A percentile compares a stretch with the other conserved stretches of the same genome.
These are phyloP conservation scores for Phialophora verrucosa DNA, from an alignment of 2,329 filamentous ascomycete species.

Conservation along the genomic window DNA sequence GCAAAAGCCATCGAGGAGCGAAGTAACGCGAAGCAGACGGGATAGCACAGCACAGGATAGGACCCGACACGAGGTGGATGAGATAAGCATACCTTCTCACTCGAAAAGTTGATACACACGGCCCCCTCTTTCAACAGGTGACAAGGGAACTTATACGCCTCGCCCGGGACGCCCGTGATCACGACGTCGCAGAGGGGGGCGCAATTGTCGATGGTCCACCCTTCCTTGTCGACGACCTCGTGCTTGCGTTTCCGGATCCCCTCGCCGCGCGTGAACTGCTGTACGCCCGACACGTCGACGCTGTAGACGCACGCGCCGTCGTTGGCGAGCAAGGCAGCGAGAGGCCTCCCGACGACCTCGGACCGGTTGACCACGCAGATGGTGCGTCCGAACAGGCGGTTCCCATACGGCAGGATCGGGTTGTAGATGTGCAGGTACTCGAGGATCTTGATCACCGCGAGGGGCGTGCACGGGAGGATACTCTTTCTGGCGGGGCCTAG, in stretches of 20 bases:
- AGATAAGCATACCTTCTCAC: conserved; percentile 67
- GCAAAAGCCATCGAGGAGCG: neutral
- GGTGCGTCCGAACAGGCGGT: conserved; percentile 89
- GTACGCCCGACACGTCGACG: conserved; percentile 88
- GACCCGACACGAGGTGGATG: neutral
- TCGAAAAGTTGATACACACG: conserved; percentile 99
- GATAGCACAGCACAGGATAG: neutral
- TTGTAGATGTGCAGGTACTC: conserved; percentile 98
- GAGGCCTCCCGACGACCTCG: conserved; percentile 90
- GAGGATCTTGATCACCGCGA: conserved; percentile 95
- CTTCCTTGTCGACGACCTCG: conserved; percentile 82
- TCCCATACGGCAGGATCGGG: conserved; percentile 87
- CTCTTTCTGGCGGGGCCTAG: conserved; percentile 70
- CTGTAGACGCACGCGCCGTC: conserved; percentile 96
- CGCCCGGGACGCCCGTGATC: conserved; percentile 87
- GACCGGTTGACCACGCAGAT: conserved; percentile 96
- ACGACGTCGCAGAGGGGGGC: conserved; percentile 90
- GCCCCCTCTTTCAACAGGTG: conserved; percentile 84
- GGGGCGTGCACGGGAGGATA: conserved; percentile 91
- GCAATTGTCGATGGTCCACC: conserved; percentile 78
- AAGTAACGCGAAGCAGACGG: neutral
- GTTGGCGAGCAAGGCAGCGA: conserved; percentile 92
- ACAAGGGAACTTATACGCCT: conserved; percentile 87
- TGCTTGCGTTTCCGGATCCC: conserved; percentile 86
- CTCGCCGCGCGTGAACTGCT: conserved; percentile 87